These are phyloP conservation scores for Cladosporium austrohemisphaericum DNA, from an alignment of 2,329 filamentous ascomycete species.

Conservation along the genomic window DNA sequence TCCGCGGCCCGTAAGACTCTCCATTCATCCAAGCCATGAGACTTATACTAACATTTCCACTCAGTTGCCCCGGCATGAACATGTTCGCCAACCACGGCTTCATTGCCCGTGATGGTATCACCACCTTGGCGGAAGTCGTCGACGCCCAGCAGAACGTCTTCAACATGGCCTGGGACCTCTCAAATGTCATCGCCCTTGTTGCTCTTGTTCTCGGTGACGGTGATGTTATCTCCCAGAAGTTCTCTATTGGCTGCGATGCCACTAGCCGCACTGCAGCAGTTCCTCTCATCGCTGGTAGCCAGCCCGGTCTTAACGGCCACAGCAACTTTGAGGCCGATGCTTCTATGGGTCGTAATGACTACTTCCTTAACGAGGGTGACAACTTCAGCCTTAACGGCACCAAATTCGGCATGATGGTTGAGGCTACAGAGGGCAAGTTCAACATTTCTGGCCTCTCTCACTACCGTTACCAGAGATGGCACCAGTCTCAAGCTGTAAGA, in stretches of 20 bases:
- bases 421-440: slow-evolving; percentile 35
- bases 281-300: slow-evolving; percentile 29
- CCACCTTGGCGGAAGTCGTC: slow-evolving; percentile 38
- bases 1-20: slow-evolving; percentile 36
- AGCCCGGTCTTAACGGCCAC: slow-evolving; percentile 41
- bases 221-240: slow-evolving; percentile 34
- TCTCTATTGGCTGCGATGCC: slow-evolving; percentile 41
- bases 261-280: slow-evolving; percentile 36
- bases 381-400: slow-evolving; percentile 38
- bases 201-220: slow-evolving; percentile 18
- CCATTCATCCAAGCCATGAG: too few relatives aligned
- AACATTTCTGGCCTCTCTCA: slow-evolving; percentile 26
- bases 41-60: not conserved
- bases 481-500: slow-evolving; percentile 28
- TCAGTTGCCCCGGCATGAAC: slow-evolving; percentile 33
- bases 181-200: slow-evolving; percentile 33
- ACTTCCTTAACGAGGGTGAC: slow-evolving; percentile 33
- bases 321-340: slow-evolving; percentile 41
- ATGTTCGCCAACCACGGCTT: slow-evolving; percentile 41
- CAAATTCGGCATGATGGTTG: slow-evolving; percentile 37
- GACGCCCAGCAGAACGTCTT: slow-evolving; percentile 43
- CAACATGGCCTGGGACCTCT: slow-evolving; percentile 40
- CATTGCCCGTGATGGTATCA: slow-evolving; percentile 39
- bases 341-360: slow-evolving; percentile 40
- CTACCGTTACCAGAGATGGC: slow-evolving; percentile 38